Conservation (phyloP, 106 monocot species). For the Phalaenopsis aphrodite region DNA sequence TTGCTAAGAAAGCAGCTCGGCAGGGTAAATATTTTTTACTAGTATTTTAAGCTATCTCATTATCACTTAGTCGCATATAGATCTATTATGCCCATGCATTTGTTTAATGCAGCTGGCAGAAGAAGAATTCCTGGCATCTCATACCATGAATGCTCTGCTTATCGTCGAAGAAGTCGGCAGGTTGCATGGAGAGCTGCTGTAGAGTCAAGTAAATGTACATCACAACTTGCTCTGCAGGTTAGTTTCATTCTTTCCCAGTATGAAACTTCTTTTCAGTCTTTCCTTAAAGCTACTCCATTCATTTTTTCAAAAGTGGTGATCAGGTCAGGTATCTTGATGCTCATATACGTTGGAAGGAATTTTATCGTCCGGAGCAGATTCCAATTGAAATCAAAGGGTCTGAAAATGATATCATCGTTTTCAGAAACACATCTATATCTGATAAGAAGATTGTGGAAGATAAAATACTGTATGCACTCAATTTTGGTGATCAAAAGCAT, state of each 20-base stretch:
- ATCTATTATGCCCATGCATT: neutral
- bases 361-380: conserved; percentile 56
- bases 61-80: neutral
- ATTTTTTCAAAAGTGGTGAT: neutral
- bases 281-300: neutral
- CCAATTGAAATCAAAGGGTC: conserved; percentile 39
- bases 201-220: conserved; percentile 48
- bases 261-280: neutral
- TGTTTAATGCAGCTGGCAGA: conserved; percentile 46
- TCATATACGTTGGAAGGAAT: conserved; percentile 77
- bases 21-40: conserved; percentile 37
- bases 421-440: conserved; percentile 68
- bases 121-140: conserved; percentile 40
- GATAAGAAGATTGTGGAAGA: conserved; percentile 42
- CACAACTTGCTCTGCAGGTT: conserved; percentile 90
- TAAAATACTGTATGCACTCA: conserved; percentile 54
- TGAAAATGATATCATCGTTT: conserved; percentile 44
- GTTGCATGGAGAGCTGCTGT: conserved; percentile 77
- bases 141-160: conserved; percentile 47
- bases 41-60: conserved; percentile 1
- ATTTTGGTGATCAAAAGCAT: conserved; percentile 64
- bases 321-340: conserved; percentile 90
- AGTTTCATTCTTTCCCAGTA: neutral
- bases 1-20: conserved; percentile 55
- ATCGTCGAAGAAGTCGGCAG: conserved; percentile 51